phyloP scores from a whole-genome alignment of 176 grass and related monocot genomes.

The Carex pumila region DNA sequence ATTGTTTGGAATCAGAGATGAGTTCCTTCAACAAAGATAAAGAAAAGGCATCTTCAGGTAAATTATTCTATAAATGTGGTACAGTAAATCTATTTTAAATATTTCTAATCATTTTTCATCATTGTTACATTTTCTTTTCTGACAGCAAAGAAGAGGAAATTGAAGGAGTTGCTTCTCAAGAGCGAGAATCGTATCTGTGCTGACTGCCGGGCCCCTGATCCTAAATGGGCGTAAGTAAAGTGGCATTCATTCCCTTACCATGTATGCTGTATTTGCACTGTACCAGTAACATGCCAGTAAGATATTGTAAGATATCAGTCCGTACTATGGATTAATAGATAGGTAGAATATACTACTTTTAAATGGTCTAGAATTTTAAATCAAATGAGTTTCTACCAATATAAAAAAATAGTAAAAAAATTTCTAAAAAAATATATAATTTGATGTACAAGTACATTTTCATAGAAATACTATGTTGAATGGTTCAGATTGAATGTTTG shows the following conservation, averaged over 20 bases:
- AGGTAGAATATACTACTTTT: too few relatives aligned
- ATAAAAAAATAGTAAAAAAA: too few relatives aligned
- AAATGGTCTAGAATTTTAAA: too few relatives aligned
- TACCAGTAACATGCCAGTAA: too few relatives aligned
- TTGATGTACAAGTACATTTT: too few relatives aligned
- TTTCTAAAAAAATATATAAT: too few relatives aligned
- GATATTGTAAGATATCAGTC: too few relatives aligned
- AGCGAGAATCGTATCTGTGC: constrained; percentile 71
- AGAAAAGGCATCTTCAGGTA: constrained; percentile 11
- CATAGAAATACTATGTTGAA: too few relatives aligned
- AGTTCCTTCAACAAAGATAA: constrained; percentile 7
- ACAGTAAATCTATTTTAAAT: background rate
- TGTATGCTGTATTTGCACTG: background rate
- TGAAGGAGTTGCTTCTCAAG: constrained; percentile 47
- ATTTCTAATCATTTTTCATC: background rate
- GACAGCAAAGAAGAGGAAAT: constrained; percentile 51
- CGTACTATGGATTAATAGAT: too few relatives aligned
- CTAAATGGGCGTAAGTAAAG: constrained; percentile 86
- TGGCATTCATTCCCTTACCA: background rate
- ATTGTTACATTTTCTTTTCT: background rate
- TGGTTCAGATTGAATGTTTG: too few relatives aligned
- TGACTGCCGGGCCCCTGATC: constrained; percentile 60
- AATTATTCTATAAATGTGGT: too few relatives aligned
- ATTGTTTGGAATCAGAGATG: background rate
- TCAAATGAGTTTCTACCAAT: too few relatives aligned